Base-by-base conservation (phyloP, 768 basidiomycete species). In the Sporobolomyces phaffii region DNA sequence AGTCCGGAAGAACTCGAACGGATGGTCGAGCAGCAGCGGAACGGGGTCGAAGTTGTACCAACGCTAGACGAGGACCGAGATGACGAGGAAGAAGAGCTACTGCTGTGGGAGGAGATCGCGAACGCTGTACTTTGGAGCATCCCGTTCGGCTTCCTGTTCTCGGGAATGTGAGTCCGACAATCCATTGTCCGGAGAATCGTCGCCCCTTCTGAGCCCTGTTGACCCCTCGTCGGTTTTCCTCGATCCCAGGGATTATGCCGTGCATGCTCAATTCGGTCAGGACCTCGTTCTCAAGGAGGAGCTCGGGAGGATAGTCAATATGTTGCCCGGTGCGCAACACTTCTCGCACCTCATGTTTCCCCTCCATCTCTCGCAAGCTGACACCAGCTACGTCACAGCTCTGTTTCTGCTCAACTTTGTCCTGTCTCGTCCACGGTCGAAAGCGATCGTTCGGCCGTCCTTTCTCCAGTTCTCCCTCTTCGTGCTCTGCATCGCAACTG, bases 91-190 rank as follows among this genome's bases (percentile, higher is more conserved):
- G 64, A 61, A 36, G 64, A 65, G 4, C 18, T 51, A 5, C n/a
- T 18, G 34, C 52, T 72, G 43, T 72, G 71, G 71, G 71, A 72
- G 38, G 71, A 72, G 48, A 11, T 72, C 7, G 64, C 58, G 10
- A 65, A 68, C 28, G 64, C 60, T 1, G 52, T 69, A 5, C 57
- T 72, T 28, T 65, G 64, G 57, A 72, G 52, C 20, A 44, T 72
- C 17, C 71, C 71, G 24, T 69, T 72, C 47, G 66, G 50, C 5
- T 72, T 72, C 41, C 52, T 72, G 15, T 72, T 62, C 40, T 52
- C 48, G 13, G 65, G 70, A 11, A 68, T 72, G 69, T 66, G 58
- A 59, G 69, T 62, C 29, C n/a, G n/a, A 17, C 10, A 38, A n/a
- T n/a, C n/a, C n/a, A n/a, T n/a, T n/a, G n/a, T n/a, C n/a, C n/a